phyloP scores from a whole-genome alignment of 768 basidiomycete species.

The Lentinula boryana region DNA sequence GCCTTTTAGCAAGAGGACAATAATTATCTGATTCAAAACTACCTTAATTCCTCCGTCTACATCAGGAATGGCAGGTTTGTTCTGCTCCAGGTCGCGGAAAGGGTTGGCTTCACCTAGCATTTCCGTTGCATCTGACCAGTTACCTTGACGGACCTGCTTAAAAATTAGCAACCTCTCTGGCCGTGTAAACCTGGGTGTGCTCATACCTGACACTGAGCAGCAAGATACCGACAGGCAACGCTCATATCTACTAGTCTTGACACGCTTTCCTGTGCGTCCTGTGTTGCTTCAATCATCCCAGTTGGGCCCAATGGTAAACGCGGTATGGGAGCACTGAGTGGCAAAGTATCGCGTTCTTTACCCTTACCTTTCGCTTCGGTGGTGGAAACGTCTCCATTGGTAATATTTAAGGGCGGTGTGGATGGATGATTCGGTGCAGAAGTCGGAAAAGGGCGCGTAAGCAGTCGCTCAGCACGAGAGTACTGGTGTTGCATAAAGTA shows the following conservation, averaged over 20 bases:
- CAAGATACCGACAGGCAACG: conserved; percentile 92
- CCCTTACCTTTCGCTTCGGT: conserved; percentile 53
- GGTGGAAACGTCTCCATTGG: conserved; percentile 36
- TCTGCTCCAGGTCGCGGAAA: conserved; percentile 63
- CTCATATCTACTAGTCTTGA: conserved; percentile 89
- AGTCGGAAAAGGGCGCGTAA: conserved; percentile 80
- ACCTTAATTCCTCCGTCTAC: conserved; percentile 95
- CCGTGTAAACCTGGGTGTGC: neutral
- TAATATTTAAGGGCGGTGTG: conserved; percentile 25
- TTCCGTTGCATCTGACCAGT: conserved; percentile 88
- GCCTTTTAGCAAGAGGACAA: neutral
- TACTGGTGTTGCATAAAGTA: conserved; percentile 97
- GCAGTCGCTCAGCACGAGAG: conserved; percentile 85
- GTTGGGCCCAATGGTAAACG: conserved; percentile 69
- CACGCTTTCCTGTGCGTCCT: conserved; percentile 56
- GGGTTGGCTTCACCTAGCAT: conserved; percentile 93
- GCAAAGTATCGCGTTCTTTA: conserved; percentile 41
- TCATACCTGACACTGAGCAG: conserved; percentile 86
- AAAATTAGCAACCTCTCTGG: neutral
- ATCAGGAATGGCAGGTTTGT: conserved; percentile 70
- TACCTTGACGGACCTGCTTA: conserved; percentile 71
- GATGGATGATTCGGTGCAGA: conserved; percentile 34
- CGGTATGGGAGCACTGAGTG: conserved; percentile 29
- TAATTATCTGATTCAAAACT: conserved; percentile 8
- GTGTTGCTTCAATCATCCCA: conserved; percentile 64